phyloP scores from a whole-genome alignment of 2,329 filamentous ascomycete genomes.

The Diplodia sapinea region DNA sequence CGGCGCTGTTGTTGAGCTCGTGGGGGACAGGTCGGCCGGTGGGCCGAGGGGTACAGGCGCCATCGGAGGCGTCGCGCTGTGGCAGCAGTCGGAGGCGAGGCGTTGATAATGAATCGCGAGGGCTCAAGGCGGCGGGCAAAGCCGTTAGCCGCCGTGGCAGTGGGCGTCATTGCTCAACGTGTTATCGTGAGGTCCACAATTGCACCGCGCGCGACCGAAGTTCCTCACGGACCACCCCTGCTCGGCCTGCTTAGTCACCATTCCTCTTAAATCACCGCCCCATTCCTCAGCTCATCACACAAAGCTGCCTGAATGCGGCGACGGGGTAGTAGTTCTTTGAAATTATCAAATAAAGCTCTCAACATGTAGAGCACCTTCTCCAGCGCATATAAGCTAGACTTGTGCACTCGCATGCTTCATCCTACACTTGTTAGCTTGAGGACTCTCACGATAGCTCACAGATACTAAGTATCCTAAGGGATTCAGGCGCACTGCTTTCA shows the following conservation, averaged over 20 bases:
- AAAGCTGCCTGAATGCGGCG: no score
- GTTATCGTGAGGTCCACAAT: conserved; percentile 30
- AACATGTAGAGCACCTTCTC: no score
- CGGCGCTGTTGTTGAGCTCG: conserved; percentile 23
- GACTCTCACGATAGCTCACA: no score
- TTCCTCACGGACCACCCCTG: neutral
- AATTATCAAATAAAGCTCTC: no score
- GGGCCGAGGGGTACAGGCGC: neutral
- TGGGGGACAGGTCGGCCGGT: neutral
- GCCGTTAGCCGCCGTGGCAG: conserved; percentile 11
- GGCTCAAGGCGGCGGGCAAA: neutral
- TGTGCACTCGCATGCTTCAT: no score
- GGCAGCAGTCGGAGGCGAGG: neutral
- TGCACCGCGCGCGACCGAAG: conserved; percentile 18
- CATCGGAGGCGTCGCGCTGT: neutral
- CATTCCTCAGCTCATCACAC: no score
- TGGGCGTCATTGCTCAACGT: conserved; percentile 13
- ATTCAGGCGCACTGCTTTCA: no score
- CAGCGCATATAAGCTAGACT: no score
- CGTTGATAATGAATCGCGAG: conserved; percentile 3
- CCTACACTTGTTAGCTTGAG: no score
- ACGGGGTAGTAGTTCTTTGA: no score
- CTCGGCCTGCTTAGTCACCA: neutral
- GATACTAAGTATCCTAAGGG: no score
- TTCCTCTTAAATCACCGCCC: no score